A percentile compares a stretch with the other conserved stretches of the same genome.
These are phyloP conservation scores for Mollisia scopiformis DNA, from an alignment of 2,329 filamentous ascomycete species.

Conservation along the genomic window DNA sequence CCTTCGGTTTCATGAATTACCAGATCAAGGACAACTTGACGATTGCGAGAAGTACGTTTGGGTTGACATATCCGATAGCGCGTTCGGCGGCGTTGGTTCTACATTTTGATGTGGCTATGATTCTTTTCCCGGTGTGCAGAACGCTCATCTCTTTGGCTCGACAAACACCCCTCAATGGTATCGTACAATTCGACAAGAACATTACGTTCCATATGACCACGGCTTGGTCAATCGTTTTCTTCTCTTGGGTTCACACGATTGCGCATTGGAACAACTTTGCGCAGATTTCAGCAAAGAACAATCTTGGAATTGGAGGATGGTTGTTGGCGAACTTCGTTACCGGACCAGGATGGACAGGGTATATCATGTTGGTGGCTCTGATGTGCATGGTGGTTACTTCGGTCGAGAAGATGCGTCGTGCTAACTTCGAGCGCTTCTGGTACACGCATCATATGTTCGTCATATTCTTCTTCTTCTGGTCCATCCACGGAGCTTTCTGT, in stretches of 20 bases:
- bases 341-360: conserved; percentile 84
- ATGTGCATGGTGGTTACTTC: conserved; percentile 81
- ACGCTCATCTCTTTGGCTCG: conserved; percentile 81
- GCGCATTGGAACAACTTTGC: conserved; percentile 89
- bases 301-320: conserved; percentile 78
- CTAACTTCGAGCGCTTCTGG: conserved; percentile 90
- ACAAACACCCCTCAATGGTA: conserved; percentile 81
- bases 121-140: conserved; percentile 81
- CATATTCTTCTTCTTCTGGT: conserved; percentile 88
- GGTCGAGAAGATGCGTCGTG: conserved; percentile 74
- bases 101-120: conserved; percentile 79
- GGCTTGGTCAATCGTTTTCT: conserved; percentile 88
- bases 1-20: conserved; percentile 81
- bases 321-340: conserved; percentile 77
- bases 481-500: conserved; percentile 86
- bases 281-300: conserved; percentile 73
- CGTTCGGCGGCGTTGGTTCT: conserved; percentile 75
- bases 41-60: conserved; percentile 68
- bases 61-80: conserved; percentile 76
- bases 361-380: conserved; percentile 78
- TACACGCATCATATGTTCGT: conserved; percentile 89
- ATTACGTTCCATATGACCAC: conserved; percentile 86
- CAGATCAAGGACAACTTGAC: conserved; percentile 76
- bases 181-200: conserved; percentile 88
- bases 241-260: conserved; percentile 83